phyloP scores from a whole-genome alignment of 805 yeast species.

The Metschnikowia baotianmanensis region DNA sequence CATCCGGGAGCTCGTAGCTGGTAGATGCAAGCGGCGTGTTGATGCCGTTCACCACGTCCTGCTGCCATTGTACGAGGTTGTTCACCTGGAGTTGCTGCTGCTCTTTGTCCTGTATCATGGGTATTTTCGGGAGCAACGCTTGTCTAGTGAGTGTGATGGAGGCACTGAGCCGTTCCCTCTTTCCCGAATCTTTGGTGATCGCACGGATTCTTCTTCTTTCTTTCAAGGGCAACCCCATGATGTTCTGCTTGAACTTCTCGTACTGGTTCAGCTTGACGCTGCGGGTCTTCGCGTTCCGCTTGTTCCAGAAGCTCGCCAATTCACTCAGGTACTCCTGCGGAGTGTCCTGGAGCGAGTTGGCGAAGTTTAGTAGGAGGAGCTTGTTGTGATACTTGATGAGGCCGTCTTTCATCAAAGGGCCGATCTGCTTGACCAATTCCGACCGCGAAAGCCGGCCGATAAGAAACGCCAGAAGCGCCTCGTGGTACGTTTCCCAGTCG shows the following conservation, averaged over 20 bases:
- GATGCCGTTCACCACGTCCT: conserved; percentile 83
- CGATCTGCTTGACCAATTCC: conserved; percentile 64
- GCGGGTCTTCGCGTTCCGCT: conserved; percentile 40
- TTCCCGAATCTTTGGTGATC: conserved; percentile 80
- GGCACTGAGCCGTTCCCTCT: conserved; percentile 69
- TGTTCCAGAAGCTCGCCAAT: conserved; percentile 46
- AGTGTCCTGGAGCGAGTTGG: conserved; percentile 77
- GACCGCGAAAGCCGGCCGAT: conserved; percentile 74
- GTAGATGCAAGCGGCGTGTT: conserved; percentile 80
- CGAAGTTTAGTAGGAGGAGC: conserved; percentile 72
- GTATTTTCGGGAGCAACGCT: conserved; percentile 78
- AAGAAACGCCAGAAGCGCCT: conserved; percentile 69
- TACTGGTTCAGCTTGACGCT: conserved; percentile 65
- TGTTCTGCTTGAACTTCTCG: conserved; percentile 79
- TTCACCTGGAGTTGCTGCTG: conserved; percentile 44
- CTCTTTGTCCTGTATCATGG: conserved; percentile 57
- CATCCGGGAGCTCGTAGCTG: conserved; percentile 78
- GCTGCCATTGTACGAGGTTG: conserved; percentile 80
- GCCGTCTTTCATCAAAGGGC: conserved; percentile 48
- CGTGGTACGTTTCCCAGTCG: conserved; percentile 86
- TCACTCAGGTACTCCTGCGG: conserved; percentile 52
- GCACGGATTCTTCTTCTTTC: conserved; percentile 84
- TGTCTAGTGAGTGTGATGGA: conserved; percentile 68
- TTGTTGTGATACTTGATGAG: conserved; percentile 75
- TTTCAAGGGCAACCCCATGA: conserved; percentile 78